A percentile compares a stretch with the other conserved stretches of the same genome.
Evolutionary conservation across 305 asterid genomes (phyloP).

Genomic region (Striga hermonthica): DNA sequence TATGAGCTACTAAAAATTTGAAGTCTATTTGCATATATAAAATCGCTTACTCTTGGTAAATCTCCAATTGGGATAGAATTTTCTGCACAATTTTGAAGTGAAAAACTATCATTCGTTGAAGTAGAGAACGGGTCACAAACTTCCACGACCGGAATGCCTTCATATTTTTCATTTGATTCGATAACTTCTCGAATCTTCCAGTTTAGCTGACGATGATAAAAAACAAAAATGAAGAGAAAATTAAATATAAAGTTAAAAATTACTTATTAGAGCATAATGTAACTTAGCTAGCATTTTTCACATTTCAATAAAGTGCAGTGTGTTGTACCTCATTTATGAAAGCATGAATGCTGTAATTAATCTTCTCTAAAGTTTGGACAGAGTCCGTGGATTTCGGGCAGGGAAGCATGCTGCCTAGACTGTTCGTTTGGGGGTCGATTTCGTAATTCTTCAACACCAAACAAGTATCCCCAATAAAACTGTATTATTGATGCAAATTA

Average conservation of each 20-base stretch:
- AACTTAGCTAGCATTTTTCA: too few relatives aligned
- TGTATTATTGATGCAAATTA: not conserved
- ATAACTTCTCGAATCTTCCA: conserved; percentile 35
- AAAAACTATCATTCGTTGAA: conserved; percentile 47
- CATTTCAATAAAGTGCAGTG: not conserved
- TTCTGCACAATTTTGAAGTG: conserved; percentile 38
- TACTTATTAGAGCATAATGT: not conserved
- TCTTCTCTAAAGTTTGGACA: conserved; percentile 34
- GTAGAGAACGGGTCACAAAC: conserved; percentile 49
- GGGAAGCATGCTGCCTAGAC: conserved; percentile 42
- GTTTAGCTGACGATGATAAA: conserved; percentile 36
- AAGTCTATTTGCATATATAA: not conserved
- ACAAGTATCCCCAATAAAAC: conserved; percentile 52
- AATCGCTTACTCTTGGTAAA: conserved; percentile 43
- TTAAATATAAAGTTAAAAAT: too few relatives aligned
- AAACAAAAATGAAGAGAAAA: not conserved
- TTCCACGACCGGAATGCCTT: conserved; percentile 22
- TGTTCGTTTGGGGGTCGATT: conserved; percentile 40
- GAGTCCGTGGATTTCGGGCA: conserved; percentile 37
- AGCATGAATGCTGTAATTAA: conserved; percentile 41
- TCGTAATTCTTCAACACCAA: conserved; percentile 40
- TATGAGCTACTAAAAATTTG: not conserved
- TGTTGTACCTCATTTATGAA: conserved; percentile 45
- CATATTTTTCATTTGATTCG: conserved; percentile 22
- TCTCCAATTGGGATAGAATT: conserved; percentile 44